Evolutionary conservation across 495 filamentous ascomycete species (phyloP).

Genomic region (Penicillium taxi): DNA sequence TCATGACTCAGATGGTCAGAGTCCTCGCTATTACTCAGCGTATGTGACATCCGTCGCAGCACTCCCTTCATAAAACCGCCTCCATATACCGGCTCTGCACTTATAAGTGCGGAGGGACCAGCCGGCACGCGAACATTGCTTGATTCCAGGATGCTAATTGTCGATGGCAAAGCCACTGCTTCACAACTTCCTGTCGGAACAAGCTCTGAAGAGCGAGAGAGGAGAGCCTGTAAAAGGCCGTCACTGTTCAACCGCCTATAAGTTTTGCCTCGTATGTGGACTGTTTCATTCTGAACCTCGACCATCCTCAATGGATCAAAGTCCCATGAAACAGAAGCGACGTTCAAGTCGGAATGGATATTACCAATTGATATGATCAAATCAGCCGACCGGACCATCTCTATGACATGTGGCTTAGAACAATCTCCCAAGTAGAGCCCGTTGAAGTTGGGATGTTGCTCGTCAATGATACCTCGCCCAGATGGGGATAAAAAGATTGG

Average conservation of each 20-base stretch:
- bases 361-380: constrained; percentile 13
- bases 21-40: background rate
- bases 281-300: no score
- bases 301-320: no score
- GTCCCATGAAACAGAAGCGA: no score
- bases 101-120: no score
- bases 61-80: no score
- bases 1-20: background rate
- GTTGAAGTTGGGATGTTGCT: background rate
- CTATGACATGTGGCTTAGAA: background rate
- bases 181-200: constrained; percentile 52
- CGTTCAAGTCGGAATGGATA: constrained; percentile 26
- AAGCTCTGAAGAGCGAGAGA: background rate
- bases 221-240: background rate
- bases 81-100: no score
- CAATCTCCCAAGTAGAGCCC: background rate
- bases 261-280: no score
- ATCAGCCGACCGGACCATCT: background rate
- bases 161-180: background rate
- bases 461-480: background rate
- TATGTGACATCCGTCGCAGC: no score
- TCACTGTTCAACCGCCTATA: constrained; percentile 13
- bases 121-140: background rate
- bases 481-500: background rate
- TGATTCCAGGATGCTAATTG: background rate